phyloP scores from a whole-genome alignment of 139 green algal species.

The Chlamydomonas applanata region DNA sequence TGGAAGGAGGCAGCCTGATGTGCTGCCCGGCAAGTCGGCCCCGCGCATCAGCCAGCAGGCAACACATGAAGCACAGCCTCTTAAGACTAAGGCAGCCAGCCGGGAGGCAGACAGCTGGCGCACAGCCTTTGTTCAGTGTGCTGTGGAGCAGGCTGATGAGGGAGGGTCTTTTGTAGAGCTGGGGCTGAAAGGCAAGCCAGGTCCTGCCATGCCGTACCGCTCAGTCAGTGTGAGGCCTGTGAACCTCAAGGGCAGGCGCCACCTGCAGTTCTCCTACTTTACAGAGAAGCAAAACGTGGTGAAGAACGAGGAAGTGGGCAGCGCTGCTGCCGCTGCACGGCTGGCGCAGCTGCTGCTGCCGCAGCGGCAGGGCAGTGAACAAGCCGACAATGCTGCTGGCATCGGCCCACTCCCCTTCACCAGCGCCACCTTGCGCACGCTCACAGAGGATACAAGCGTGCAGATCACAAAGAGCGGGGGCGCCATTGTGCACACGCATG shows the following conservation, averaged over 20 bases:
- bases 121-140: no score
- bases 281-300: slow-evolving; percentile 13
- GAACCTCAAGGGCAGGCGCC: slow-evolving; percentile 6
- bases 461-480: slow-evolving; percentile 35
- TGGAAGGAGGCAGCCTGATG: no score
- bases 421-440: slow-evolving; percentile 9
- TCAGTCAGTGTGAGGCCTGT: slow-evolving; percentile 23
- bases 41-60: no score
- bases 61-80: no score
- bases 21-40: no score
- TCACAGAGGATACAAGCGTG: slow-evolving; percentile 11
- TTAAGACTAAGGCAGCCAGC: no score
- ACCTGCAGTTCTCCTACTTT: slow-evolving; percentile 31
- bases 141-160: no score
- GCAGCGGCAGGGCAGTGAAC: background rate
- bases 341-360: background rate
- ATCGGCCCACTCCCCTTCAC: background rate
- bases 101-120: no score
- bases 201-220: slow-evolving; percentile 8
- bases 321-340: background rate
- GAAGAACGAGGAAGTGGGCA: slow-evolving; percentile 13
- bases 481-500: slow-evolving; percentile 22
- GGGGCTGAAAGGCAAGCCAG: background rate
- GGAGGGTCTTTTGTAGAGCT: no score
- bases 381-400: slow-evolving; percentile 21